Percentiles rank a stretch among this genome's conserved stretches.
These are phyloP conservation scores for Pythium pyrilobum DNA, from an alignment of 352 stramenopile genomes.

Conservation along the genomic window DNA sequence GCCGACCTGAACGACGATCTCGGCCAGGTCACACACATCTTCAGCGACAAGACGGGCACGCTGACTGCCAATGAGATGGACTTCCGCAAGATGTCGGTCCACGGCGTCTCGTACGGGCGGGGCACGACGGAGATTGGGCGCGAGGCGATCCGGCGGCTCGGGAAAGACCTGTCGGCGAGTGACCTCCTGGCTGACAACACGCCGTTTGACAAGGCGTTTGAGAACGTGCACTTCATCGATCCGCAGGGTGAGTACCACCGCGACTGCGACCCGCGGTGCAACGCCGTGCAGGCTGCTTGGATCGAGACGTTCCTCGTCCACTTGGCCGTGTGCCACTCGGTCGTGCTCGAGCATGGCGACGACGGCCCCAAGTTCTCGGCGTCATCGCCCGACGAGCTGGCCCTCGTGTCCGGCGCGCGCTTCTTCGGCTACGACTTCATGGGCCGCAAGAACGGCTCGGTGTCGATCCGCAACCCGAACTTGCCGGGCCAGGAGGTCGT, in stretches of 20 bases:
- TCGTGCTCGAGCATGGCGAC: conserved; percentile 68
- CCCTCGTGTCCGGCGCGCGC: conserved; percentile 71
- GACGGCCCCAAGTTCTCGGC: conserved; percentile 58
- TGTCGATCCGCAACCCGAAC: conserved; percentile 44
- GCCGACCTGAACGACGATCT: conserved; percentile 84
- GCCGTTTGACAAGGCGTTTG: conserved; percentile 39
- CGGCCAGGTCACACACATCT: conserved; percentile 86
- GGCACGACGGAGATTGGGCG: conserved; percentile 83
- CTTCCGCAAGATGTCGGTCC: conserved; percentile 85
- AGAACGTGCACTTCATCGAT: conserved; percentile 83
- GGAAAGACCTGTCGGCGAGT: conserved; percentile 71
- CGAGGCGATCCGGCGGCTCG: conserved; percentile 58
- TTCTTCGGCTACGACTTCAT: conserved; percentile 80
- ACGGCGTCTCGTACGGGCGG: conserved; percentile 75
- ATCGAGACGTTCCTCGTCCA: conserved; percentile 84
- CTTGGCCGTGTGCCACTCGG: conserved; percentile 80
- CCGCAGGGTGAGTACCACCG: conserved; percentile 55
- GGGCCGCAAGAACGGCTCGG: conserved; percentile 53
- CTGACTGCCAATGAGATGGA: conserved; percentile 87
- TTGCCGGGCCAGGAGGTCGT: conserved; percentile 25
- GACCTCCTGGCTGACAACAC: conserved; percentile 69
- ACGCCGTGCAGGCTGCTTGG: conserved; percentile 50
- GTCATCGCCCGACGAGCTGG: conserved; percentile 78
- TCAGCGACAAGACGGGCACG: conserved; percentile 85
- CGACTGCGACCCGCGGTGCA: conserved; percentile 36